These are phyloP conservation scores for Phaeotremella fagi DNA, from an alignment of 768 basidiomycete species.

Conservation along the genomic window DNA sequence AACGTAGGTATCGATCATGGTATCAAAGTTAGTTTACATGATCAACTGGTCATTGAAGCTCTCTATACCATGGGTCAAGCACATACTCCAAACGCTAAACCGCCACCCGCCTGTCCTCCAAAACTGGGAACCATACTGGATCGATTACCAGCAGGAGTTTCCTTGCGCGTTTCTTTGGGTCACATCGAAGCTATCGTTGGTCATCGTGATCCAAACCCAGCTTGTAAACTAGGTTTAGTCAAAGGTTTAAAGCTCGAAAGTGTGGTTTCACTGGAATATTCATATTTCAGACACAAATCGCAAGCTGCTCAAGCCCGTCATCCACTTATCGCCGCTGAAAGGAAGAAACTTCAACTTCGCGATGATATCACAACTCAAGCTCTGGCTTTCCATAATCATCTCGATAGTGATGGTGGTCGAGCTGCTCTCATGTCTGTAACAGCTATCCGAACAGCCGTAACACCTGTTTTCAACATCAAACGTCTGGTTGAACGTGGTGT, in stretches of 20 bases:
- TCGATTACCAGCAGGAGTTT: conserved; percentile 57
- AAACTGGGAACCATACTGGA: conserved; percentile 36
- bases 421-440: conserved; percentile 27
- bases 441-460: conserved; percentile 32
- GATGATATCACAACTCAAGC: conserved; percentile 45
- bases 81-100: conserved; percentile 45
- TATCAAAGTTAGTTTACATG: conserved; percentile 65
- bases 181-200: conserved; percentile 66
- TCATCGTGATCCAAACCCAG: conserved; percentile 73
- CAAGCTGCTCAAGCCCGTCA: conserved; percentile 33
- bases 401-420: conserved; percentile 13
- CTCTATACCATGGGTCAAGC: conserved; percentile 54
- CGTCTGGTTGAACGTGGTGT: conserved; percentile 22
- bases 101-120: background rate
- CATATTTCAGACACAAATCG: conserved; percentile 26
- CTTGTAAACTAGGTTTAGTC: conserved; percentile 56
- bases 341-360: conserved; percentile 39
- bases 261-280: conserved; percentile 27
- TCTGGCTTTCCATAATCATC: conserved; percentile 20
- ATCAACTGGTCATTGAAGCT: conserved; percentile 57
- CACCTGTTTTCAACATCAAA: conserved; percentile 43
- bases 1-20: conserved; percentile 56
- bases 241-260: conserved; percentile 41
- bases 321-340: conserved; percentile 16
- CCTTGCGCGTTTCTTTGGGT: conserved; percentile 58